Base-by-base conservation (phyloP, 2,329 filamentous ascomycete genomes). In the Trichoderma aggressivum region DNA sequence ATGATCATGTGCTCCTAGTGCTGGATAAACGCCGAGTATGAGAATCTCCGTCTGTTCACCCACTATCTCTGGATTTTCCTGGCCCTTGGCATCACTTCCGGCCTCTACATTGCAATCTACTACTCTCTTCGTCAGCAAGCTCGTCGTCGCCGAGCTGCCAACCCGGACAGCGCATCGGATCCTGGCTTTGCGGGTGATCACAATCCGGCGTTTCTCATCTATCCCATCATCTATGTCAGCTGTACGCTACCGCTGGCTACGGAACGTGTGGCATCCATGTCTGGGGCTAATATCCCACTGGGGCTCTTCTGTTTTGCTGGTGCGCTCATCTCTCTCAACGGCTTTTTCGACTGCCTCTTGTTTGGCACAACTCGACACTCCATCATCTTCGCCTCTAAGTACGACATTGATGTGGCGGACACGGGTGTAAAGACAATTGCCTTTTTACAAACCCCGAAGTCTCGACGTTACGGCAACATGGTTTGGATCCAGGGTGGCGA, bases 151-250 rank as follows among this genome's bases (percentile, higher is more conserved):
- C 58, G 72, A 2, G 70, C 73, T 0, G 65, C 71, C 2, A 69
- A 70, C n/a, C 63, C 62, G 7, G 73, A 73, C 18, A 72, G 73
- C 5, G 65, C 68, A 4, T 70, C 76, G 24, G 63, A 65, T 7
- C 60, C 72, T 7, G 71, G 73, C 7, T 73, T 74, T 0, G 74
- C 74, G 5, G 73, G 76, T 16, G 75, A 72, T 26, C 81, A 81
- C 72, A 84, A 86, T 72, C 84, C 84, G 6, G 84, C 87, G 10
- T 89, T 92, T 73, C 88, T 91, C 34, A 83, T 91, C 8, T 93
- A 93, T 72, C 91, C 91, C 0, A 76, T 90, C 74, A 89, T 92
- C 73, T 92, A 92, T 77, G 84, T 91, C 7, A 75, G 91, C n/a
- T 91, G 90, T 76, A 92, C 90, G 0, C 83, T 90, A 0, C 91